Evolutionary conservation across 1,284 basidiomycete species (phyloP), one percentile per base, ranked within the genome.

Genomic region (Volvariella surrecta): DNA sequence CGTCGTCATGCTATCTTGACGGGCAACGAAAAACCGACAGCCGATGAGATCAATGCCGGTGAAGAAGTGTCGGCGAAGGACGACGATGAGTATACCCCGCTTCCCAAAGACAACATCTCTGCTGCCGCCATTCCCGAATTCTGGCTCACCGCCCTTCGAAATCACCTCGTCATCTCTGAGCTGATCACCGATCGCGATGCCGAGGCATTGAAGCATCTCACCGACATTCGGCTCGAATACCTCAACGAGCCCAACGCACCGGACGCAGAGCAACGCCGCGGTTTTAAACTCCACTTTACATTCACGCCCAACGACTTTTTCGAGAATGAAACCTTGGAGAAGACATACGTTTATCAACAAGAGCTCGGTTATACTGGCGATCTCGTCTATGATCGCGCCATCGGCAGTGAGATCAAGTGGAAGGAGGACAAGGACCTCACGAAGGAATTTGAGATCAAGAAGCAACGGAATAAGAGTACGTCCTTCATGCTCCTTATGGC

Each of bases 341-440:
- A 99, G 81, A 94, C 90, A 3, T 99, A 99, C 65, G 74, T 88
- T 54, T 99, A 98, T 67, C 90, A 93, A 68, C 79, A 89, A 55
- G 87, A 94, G 62, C 86, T 96, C 38, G 92, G 90, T 21, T 95
- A 94, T 67, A 77, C 82, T 24, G 94, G 94, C 53, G 94, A 97
- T 69, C 94, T 95, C 58, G 82, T 95, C 45, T 98, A 95, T 65
- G 92, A 96, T 72, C 84, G 81, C 52, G 91, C 94, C 44, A 81
- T 89, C 58, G 94, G 93, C 15, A 84, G 82, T 46, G 77, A 84
- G 58, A 94, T 99, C 67, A 82, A 86, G 61, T 98, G 95, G 95
- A 96, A 95, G 70, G 92, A 92, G 63, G 95, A 96, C 57, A 95
- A 95, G 72, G 91, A 99, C 68, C 73, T 98, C 48, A 98, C 94